phyloP scores from a whole-genome alignment of 768 basidiomycete genomes.

The Neoboletus brunneissimus region DNA sequence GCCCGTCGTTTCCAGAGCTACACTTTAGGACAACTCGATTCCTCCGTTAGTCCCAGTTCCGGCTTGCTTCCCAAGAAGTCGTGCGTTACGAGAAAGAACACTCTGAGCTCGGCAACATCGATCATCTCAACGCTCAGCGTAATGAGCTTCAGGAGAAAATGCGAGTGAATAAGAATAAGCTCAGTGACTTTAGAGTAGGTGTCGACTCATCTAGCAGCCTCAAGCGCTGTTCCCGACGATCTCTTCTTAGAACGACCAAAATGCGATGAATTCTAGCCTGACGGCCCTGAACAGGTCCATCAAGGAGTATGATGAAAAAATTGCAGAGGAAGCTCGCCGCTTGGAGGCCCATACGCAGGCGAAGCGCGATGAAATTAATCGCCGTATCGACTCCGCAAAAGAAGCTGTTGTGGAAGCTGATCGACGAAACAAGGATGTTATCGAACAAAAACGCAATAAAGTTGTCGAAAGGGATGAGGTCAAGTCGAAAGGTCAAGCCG shows the following conservation, averaged over 20 bases:
- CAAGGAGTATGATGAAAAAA: conserved; percentile 40
- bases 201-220: neutral
- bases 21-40: neutral
- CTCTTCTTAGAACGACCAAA: conserved; percentile 47
- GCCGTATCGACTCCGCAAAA: conserved; percentile 48
- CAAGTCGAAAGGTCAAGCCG: conserved; percentile 36
- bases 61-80: conserved; percentile 36
- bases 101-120: conserved; percentile 43
- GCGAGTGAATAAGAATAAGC: conserved; percentile 41
- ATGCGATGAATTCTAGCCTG: conserved; percentile 45
- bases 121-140: conserved; percentile 42
- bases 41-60: conserved; percentile 31
- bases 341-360: conserved; percentile 57
- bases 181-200: conserved; percentile 47
- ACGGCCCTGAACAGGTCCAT: conserved; percentile 34
- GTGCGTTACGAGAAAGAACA: conserved; percentile 39
- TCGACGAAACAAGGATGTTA: conserved; percentile 27
- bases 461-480: conserved; percentile 30
- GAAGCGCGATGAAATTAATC: conserved; percentile 57
- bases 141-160: conserved; percentile 40
- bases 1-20: neutral
- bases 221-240: neutral
- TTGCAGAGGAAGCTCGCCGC: conserved; percentile 51
- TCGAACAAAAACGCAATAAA: conserved; percentile 34
- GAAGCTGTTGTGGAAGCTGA: conserved; percentile 41